Conservation (phyloP, 2,329 filamentous ascomycete species). For the Pseudogymnoascus sp. region DNA sequence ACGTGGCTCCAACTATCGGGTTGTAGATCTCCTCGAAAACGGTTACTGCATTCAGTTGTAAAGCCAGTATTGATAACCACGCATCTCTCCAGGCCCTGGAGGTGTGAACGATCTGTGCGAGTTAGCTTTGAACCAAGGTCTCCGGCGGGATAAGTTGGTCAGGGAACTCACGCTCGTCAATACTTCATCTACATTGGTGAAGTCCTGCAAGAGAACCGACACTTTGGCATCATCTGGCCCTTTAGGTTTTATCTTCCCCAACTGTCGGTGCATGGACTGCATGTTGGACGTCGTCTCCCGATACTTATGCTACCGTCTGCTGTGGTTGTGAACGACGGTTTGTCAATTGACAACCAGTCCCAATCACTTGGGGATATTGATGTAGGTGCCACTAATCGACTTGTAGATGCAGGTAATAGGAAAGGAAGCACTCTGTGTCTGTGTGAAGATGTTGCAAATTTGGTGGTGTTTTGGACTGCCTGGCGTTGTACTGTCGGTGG, state of each 20-base stretch:
- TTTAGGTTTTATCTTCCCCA: constrained; percentile 64
- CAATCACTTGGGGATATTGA: background rate
- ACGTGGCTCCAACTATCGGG: constrained; percentile 62
- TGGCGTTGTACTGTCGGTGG: background rate
- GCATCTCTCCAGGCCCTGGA: constrained; percentile 71
- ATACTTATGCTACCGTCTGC: background rate
- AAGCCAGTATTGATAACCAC: constrained; percentile 66
- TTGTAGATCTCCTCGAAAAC: constrained; percentile 70
- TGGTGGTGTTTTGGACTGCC: background rate
- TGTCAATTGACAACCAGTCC: background rate
- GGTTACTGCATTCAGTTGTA: constrained; percentile 60
- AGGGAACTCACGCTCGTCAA: constrained; percentile 56
- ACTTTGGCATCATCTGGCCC: constrained; percentile 71
- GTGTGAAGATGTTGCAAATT: background rate
- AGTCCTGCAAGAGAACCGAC: constrained; percentile 68
- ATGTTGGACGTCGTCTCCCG: constrained; percentile 38
- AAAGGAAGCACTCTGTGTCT: background rate
- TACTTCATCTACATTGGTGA: constrained; percentile 71
- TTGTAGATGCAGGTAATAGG: background rate
- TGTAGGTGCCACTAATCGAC: background rate
- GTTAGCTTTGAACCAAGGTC: constrained; percentile 14
- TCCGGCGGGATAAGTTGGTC: background rate
- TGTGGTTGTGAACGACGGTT: background rate
- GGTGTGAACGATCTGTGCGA: constrained; percentile 63
- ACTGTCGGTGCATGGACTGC: constrained; percentile 68